These are phyloP conservation scores for Pseudonectria foliicola DNA, from an alignment of 2,329 filamentous ascomycete genomes.

Conservation along the genomic window DNA sequence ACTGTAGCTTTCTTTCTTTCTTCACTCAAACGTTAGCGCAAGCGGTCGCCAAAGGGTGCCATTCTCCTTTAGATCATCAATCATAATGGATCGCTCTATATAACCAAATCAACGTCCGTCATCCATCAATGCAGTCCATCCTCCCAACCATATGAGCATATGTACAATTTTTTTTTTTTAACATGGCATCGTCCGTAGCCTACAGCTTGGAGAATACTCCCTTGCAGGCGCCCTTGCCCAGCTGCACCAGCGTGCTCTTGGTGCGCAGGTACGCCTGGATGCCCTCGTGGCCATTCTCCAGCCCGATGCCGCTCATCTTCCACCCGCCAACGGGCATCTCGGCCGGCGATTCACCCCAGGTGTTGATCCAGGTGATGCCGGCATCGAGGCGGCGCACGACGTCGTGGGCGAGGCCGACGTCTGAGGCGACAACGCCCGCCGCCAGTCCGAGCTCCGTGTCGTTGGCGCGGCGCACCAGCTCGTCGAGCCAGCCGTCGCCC, in stretches of 20 bases:
- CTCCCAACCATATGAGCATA: no score
- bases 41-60: no score
- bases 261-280: conserved; percentile 78
- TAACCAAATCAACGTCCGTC: no score
- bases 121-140: no score
- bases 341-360: conserved; percentile 85
- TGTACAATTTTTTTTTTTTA: no score
- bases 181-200: no score
- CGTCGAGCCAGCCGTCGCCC: conserved; percentile 45
- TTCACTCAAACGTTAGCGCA: no score
- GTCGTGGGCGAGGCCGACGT: conserved; percentile 66
- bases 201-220: conserved; percentile 65
- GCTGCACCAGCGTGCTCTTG: conserved; percentile 82
- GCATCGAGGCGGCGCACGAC: conserved; percentile 67
- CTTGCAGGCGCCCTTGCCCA: conserved; percentile 57
- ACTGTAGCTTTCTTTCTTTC: no score
- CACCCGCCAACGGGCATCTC: conserved; percentile 91
- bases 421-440: conserved; percentile 73
- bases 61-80: no score
- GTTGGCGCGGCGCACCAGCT: conserved; percentile 68
- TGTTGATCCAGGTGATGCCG: conserved; percentile 88
- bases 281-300: conserved; percentile 77
- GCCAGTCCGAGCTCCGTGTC: conserved; percentile 71
- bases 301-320: conserved; percentile 83
- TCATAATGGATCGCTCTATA: no score